Base-by-base conservation (phyloP, 331 rosid species). In the Rhamnella rubrinervis region DNA sequence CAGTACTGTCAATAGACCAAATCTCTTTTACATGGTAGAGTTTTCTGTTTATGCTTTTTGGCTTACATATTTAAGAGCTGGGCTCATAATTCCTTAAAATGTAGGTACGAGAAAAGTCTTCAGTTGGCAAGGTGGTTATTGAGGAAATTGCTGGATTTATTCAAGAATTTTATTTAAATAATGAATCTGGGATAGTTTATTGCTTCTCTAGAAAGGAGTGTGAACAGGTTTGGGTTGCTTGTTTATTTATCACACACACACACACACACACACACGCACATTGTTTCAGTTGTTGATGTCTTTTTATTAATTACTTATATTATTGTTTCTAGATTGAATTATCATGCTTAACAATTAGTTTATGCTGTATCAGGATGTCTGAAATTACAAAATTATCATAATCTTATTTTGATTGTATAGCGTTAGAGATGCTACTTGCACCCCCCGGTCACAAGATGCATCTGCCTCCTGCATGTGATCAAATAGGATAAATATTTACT, bases 121-220 rank as follows among this genome's bases (percentile, higher is more conserved):
- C 97, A 1, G 85, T 93, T 70, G 79, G 90, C 70, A 93, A 85
- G 92, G 85, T 83, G 68, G 92, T 81, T 44, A 76, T 88, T 75
- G 95, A 93, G 49, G 92, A 90, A 85, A 90, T 93, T 71, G 91
- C 95, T 3, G 83, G 75, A 57, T 91, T 85, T 75, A 81, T 93
- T 78, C 85, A 71, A 84, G 86, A 88, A 74, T 82, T 87, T 71
- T 93, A 87, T 79, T 77, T 95, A 59, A 86, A 88, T 73, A 79
- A 84, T 16, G 97, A 88, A 71, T 93, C 96, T 20, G 97, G 98
- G 74, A 93, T 90, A 64, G 92, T 93, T 66, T 93, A 93, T 83
- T 93, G 98, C 85, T 93, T 93, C 80, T 82, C 98, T 71, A 85
- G 96, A 81, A 93, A 88, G 84, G 98, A 93, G 82, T 93, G 96